phyloP scores from a whole-genome alignment of 352 stramenopile species.

The Peronosclerospora sorghi region DNA sequence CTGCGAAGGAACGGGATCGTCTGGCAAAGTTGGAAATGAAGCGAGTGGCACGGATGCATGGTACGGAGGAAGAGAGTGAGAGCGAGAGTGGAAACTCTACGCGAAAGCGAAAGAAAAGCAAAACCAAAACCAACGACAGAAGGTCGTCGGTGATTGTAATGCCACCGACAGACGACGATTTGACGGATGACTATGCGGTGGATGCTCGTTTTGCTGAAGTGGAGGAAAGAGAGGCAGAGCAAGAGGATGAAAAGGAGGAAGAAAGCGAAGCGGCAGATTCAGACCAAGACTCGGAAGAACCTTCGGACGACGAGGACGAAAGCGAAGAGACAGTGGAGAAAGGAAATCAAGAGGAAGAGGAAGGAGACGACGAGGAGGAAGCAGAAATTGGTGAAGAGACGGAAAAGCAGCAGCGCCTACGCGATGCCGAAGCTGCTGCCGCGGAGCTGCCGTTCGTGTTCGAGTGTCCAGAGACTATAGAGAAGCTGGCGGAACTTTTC shows the following conservation, averaged over 20 bases:
- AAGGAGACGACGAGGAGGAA: constrained; percentile 25
- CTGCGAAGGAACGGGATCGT: constrained; percentile 86
- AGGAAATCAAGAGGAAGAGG: constrained; percentile 34
- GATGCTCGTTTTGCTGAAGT: constrained; percentile 41
- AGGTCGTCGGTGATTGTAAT: constrained; percentile 57
- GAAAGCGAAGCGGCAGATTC: constrained; percentile 32
- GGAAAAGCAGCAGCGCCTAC: constrained; percentile 60
- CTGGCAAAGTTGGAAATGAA: constrained; percentile 89
- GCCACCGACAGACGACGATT: constrained; percentile 82
- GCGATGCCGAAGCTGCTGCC: constrained; percentile 40
- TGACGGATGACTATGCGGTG: constrained; percentile 79
- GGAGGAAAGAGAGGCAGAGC: constrained; percentile 43
- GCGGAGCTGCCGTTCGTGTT: constrained; percentile 93
- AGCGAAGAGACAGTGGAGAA: constrained; percentile 32
- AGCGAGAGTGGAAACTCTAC: constrained; percentile 27
- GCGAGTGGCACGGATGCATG: constrained; percentile 91
- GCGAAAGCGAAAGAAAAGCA: not conserved
- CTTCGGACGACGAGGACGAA: constrained; percentile 29
- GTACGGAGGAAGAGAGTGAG: constrained; percentile 75
- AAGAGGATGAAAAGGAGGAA: constrained; percentile 42
- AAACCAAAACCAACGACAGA: constrained; percentile 37
- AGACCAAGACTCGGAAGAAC: constrained; percentile 47
- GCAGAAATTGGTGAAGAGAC: constrained; percentile 52
- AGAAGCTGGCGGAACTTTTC: constrained; percentile 87
- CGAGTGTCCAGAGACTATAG: constrained; percentile 85